Evolutionary conservation across 768 basidiomycete species (phyloP).

Genomic region (Butyriboletus loyo): DNA sequence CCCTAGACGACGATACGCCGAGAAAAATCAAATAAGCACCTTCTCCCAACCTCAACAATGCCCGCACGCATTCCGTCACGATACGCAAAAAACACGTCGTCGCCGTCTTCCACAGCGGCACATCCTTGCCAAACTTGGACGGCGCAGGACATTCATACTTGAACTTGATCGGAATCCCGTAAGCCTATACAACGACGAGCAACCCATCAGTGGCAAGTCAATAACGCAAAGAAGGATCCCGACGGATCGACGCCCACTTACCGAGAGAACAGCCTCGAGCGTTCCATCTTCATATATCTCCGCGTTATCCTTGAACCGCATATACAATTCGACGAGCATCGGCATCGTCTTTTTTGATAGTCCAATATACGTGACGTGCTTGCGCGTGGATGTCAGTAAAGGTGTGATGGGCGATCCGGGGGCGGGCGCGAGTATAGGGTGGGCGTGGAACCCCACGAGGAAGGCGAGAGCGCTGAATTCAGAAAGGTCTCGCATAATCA

Average conservation of each 20-base stretch:
- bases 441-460: constrained; percentile 69
- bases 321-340: constrained; percentile 71
- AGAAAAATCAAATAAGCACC: constrained; percentile 37
- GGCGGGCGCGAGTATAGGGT: constrained; percentile 10
- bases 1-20: not conserved
- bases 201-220: not conserved
- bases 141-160: constrained; percentile 93
- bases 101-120: constrained; percentile 94
- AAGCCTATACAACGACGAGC: constrained; percentile 51
- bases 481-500: constrained; percentile 79
- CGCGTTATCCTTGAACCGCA: constrained; percentile 54
- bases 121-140: constrained; percentile 83
- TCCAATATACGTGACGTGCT: constrained; percentile 84
- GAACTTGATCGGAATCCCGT: constrained; percentile 86
- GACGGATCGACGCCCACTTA: constrained; percentile 33
- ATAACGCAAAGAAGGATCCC: not conserved
- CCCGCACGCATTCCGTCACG: constrained; percentile 61
- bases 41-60: constrained; percentile 48
- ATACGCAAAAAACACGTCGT: constrained; percentile 72
- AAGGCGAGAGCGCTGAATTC: constrained; percentile 88
- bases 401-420: constrained; percentile 12
- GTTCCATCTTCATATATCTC: constrained; percentile 81
- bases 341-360: constrained; percentile 90
- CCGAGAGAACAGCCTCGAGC: constrained; percentile 77
- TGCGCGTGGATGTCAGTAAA: constrained; percentile 35